Evolutionary conservation across 306 rosid genomes (phyloP), one percentile per base, ranked within the genome.

Genomic region (Prunus mongolica): DNA sequence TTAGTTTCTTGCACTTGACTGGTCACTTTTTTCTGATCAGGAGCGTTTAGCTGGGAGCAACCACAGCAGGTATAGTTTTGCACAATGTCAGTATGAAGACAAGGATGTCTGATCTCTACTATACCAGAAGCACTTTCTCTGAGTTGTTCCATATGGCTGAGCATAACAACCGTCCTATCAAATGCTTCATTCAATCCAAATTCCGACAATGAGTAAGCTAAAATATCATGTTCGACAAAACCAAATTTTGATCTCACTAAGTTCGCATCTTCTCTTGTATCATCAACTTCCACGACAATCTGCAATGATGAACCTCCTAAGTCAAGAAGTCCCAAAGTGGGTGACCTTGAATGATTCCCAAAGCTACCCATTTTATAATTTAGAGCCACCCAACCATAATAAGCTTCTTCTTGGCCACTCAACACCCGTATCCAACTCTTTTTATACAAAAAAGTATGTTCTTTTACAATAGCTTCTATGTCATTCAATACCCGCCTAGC

Each of bases 301-400:
- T 93, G 93, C 89, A 93, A 83, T 1, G 98, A 93, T 3, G 98
- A 93, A 65, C 97, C 96, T 73, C 97, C 97, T 82, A 93, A 79
- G 87, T 91, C 98, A 69, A 89, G 84, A 80, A 93, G 86, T 50
- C 96, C 98, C 86, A 86, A 87, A 64, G 89, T 84, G 28, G 91
- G 83, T 24, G 84, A 64, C 64, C 78, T 67, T 6, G 78, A 71
- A 78, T 78, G 58, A 72, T 50, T 77, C 80, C 49, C 60, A 71
- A 91, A 85, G 32, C 78, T 78, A 32, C 87, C 92, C 92, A 88
- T 87, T 84, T 84, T 89, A 46, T 88, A 91, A 68, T 91, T 91
- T 84, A 91, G 86, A 77, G 97, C 97, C 51, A 93, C 87, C 98
- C 97, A 91, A 56, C 96, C 97, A 84, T 91, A 92, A 76, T 92